Percentiles rank a stretch among this genome's conserved stretches.
Conservation (phyloP, 345 rosid genomes). For the Populus simonii region DNA sequence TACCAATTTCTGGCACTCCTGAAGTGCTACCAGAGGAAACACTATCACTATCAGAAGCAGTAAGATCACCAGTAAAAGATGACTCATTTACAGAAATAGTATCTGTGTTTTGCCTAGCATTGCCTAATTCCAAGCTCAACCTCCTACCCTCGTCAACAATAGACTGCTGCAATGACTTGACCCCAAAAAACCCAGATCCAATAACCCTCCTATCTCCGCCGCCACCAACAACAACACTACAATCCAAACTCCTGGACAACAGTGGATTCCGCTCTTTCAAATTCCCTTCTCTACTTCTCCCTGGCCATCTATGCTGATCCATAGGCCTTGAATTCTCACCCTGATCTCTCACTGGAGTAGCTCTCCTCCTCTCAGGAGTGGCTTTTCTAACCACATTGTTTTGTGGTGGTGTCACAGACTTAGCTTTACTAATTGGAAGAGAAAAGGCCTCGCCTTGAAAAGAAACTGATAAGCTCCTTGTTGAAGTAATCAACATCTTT, state of each 20-base stretch:
- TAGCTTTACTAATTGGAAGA: slow-evolving; percentile 79
- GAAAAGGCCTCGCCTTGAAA: slow-evolving; percentile 92
- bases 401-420: slow-evolving; percentile 39
- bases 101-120: slow-evolving; percentile 40
- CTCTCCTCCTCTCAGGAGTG: slow-evolving; percentile 49
- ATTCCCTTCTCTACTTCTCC: slow-evolving; percentile 53
- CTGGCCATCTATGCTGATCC: slow-evolving; percentile 81
- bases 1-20: slow-evolving; percentile 50
- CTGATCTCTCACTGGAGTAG: slow-evolving; percentile 46
- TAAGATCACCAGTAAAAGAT: slow-evolving; percentile 46
- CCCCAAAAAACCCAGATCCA: slow-evolving; percentile 65
- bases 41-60: slow-evolving; percentile 75
- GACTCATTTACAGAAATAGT: slow-evolving; percentile 46
- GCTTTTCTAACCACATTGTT: slow-evolving; percentile 45
- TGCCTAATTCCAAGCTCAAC: slow-evolving; percentile 56
- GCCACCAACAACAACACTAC: slow-evolving; percentile 28
- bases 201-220: slow-evolving; percentile 29
- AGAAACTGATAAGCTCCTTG: slow-evolving; percentile 84
- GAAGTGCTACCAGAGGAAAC: slow-evolving; percentile 74
- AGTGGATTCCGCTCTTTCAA: slow-evolving; percentile 20
- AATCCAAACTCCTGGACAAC: slow-evolving; percentile 62
- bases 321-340: slow-evolving; percentile 48
- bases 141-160: slow-evolving; percentile 49
- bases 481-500: slow-evolving; percentile 78
- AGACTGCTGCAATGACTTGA: slow-evolving; percentile 55